Evolutionary conservation across 805 yeast genomes (phyloP), one percentile per base, ranked within the genome.

Genomic region (Candida loeiensis): DNA sequence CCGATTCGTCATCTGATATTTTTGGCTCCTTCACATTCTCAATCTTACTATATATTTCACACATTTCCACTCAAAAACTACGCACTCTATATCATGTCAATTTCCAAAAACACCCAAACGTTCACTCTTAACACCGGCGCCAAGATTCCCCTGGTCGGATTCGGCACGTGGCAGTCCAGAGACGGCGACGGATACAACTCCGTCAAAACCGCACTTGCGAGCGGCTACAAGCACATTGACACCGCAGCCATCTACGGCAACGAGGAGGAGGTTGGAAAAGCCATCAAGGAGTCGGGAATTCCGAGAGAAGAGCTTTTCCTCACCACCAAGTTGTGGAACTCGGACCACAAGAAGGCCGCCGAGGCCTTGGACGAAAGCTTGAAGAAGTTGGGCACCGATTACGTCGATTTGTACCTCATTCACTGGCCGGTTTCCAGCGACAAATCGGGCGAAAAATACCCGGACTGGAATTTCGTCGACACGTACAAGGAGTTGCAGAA

Each of bases 341-440:
- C 77, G 11, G 70, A 71, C 49, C 80, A 78, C 64, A 56, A 68
- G 45, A 58, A 69, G 43, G 80, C 80, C 9, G 74, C 55, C 25
- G 64, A 55, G 15, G 84, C 83, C 8, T 61, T 85, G 29, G 72
- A 77, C 8, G 65, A 62, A 36, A 81, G 90, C 5, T 68, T 86
- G 53, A 51, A 71, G 49, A 77, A 80, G 53, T 68, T 86, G 45
- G 80, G 80, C 0, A 54, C 85, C 49, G 91, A 82, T 37, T 87
- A 87, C 53, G 82, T 87, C 39, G 95, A 87, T 56, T 65, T 87
- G 44, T 80, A 80, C 56, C 71, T 87, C 55, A 73, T 86, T 58
- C 95, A 87, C 63, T 87, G 95, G 95, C 95, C 95, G 4, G 74
- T 76, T 30, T 66, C 82, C 9, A 58, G 75, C 43, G 73, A 70